Base-by-base conservation (phyloP, 441 rosid genomes). In the Caryocar brasiliense region DNA sequence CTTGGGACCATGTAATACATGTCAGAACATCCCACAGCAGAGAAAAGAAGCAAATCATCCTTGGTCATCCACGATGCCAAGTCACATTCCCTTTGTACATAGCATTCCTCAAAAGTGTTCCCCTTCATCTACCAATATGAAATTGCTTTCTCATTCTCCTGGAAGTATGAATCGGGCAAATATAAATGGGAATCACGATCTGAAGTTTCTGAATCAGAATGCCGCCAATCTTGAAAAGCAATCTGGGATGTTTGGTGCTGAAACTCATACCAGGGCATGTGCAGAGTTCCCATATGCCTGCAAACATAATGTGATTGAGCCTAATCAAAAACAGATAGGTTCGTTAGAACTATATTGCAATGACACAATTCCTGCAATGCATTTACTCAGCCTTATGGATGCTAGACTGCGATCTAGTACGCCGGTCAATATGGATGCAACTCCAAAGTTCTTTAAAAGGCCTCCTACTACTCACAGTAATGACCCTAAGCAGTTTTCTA, bases 331-430 rank as follows among this genome's bases (percentile, higher is more conserved):
- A 58, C 51, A 56, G 9, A 23, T 56, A 38, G 73, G 78, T 14
- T 52, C 90, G 7, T 21, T 59, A 18, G 93, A 78, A 39, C 56
- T 69, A n/a, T 79, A 59, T 60, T 62, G 88, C 33, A 86, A 68
- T 40, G 96, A 93, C 30, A 79, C 83, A 37, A 84, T 85, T 53
- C 77, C 97, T 3, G 95, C 97, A 3, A 67, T 93, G 91, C 86
- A 84, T 71, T 77, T 93, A 54, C 87, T 86, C 38, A 86, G 94
- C 72, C 96, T 84, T 39, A 84, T 86, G 96, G 87, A 89, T 81
- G 89, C 91, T 40, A 73, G 82, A 52, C 32, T 71, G 11, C 62
- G 51, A 13, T 70, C 92, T 38, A 72, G 75, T 55, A 59, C 66
- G 27, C 80, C 78, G 5, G 24, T 72, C 40, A 68, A 68, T 64